Evolutionary conservation across 257 asterid genomes (phyloP).

Genomic region (Mitragyna speciosa): DNA sequence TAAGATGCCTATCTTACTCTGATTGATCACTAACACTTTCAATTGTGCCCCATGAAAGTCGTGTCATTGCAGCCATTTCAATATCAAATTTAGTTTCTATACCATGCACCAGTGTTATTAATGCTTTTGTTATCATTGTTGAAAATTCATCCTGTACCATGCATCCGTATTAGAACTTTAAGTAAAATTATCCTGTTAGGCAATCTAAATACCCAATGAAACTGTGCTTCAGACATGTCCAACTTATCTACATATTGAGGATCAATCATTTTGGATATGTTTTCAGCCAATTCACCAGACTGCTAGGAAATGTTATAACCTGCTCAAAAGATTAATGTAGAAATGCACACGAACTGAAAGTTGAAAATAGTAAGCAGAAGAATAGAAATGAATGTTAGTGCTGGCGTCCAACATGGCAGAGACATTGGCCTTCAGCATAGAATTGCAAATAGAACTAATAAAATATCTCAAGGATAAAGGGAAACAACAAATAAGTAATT

Average conservation of each 20-base stretch:
- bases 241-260: constrained; percentile 71
- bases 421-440: no score
- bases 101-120: constrained; percentile 89
- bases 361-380: no score
- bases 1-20: constrained; percentile 53
- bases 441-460: no score
- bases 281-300: constrained; percentile 98
- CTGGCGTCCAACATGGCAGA: no score
- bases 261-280: constrained; percentile 82
- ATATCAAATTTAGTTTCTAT: constrained; percentile 90
- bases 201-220: background rate
- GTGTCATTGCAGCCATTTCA: constrained; percentile 98
- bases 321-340: background rate
- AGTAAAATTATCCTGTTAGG: background rate
- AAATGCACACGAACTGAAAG: no score
- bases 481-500: background rate
- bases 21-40: constrained; percentile 99
- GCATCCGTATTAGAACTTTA: constrained; percentile 3
- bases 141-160: constrained; percentile 93
- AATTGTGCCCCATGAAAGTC: constrained; percentile 95
- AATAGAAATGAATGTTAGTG: no score
- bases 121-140: constrained; percentile 87
- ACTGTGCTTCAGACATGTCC: constrained; percentile 99
- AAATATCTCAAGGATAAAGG: background rate
- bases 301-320: constrained; percentile 27